Base-by-base conservation (phyloP, 2,329 filamentous ascomycete genomes). In the Diaporthe aspalathi region DNA sequence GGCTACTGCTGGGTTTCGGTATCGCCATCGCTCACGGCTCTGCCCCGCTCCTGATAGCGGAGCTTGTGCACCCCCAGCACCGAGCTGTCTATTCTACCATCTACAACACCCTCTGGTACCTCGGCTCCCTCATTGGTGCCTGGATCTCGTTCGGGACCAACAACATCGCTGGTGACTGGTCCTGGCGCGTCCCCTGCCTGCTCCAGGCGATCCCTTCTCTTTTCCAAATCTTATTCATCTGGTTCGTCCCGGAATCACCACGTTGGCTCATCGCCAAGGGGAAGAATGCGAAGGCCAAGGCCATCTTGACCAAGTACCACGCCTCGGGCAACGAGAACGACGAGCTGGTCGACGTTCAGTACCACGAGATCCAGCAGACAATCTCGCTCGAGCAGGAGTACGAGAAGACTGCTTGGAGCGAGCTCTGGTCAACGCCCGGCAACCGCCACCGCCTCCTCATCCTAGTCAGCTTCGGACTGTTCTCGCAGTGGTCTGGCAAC, bases 161-260 rank as follows among this genome's bases (percentile, higher is more conserved):
- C 62, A 68, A 54, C 12, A 70, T 75, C n/a, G 40, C 43, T 16
- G 72, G 73, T 12, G 1, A 63, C 24, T 66, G 24, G 69, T 35
- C 43, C 12, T 76, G 47, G 74, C 63, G 70, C 16, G 70, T 43
- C 43, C 72, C 74, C 24, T 72, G 70, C 50, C 65, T 72, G 1
- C 52, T 72, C 27, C 72, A 73, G 47, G 72, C 70, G 17, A 71
- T 73, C n/a, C 72, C 72, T 47, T 83, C 84, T 17, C 78, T 85
- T n/a, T 82, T 92, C 69, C 90, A 92, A 81, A 82, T 92, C 50
- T 68, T 80, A n/a, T 90, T 90, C 76, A 90, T 93, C 79, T 92
- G 87, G 82, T 89, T 84, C 81, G 82, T 92, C n/a, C 91, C 91
- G 6, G 91, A 93, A 80, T 90, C 87, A 0, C 91, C 91, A 0